phyloP scores from a whole-genome alignment of 257 asterid genomes.

The Lantana camara region DNA sequence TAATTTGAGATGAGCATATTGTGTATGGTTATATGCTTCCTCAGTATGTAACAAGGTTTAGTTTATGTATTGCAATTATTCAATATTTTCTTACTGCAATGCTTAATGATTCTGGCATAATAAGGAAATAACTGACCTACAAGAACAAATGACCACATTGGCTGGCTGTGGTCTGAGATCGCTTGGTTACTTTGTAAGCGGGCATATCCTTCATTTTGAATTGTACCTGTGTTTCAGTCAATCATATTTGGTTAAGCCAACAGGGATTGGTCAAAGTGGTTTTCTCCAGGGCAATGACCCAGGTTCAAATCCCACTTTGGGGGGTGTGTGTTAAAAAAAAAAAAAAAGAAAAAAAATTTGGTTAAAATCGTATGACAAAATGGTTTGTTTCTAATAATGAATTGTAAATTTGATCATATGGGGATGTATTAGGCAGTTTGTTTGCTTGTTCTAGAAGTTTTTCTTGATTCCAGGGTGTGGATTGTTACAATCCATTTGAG shows the following conservation, averaged over 20 bases:
- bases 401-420: constrained; percentile 8
- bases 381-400: constrained; percentile 5
- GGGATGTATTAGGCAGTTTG: background rate
- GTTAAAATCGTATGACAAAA: background rate
- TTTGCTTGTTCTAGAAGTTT: background rate
- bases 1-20: background rate
- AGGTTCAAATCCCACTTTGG: too few relatives aligned
- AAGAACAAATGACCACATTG: background rate
- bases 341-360: too few relatives aligned
- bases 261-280: too few relatives aligned
- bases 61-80: background rate
- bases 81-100: constrained; percentile 2
- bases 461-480: constrained; percentile 5
- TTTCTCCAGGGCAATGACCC: too few relatives aligned
- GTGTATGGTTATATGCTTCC: constrained; percentile 9
- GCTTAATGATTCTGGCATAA: constrained; percentile 6
- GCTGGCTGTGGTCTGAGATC: background rate
- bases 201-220: constrained; percentile 11
- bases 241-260: too few relatives aligned
- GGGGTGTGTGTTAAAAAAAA: too few relatives aligned
- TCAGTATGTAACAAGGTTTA: constrained; percentile 6
- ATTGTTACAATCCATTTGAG: constrained; percentile 3
- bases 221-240: constrained; percentile 9
- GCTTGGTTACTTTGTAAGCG: background rate
- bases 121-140: constrained; percentile 11